Conservation (phyloP, 2,329 filamentous ascomycete genomes). For the Coleophoma eucalyptorum region DNA sequence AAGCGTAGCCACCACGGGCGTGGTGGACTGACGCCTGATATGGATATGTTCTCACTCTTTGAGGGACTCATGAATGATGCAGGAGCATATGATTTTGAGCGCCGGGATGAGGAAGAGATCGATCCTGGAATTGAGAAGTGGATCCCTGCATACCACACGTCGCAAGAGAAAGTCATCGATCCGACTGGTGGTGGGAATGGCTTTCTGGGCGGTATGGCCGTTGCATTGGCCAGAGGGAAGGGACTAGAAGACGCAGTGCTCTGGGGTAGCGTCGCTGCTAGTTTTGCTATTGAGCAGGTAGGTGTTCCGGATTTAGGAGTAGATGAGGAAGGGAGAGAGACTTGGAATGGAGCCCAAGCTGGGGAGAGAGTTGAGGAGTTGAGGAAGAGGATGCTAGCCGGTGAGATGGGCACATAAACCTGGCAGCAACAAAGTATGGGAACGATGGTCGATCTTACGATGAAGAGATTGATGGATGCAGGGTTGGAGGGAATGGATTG, state of each 20-base stretch:
- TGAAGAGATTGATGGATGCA: background rate
- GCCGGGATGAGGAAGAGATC: conserved; percentile 50
- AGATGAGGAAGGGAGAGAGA: conserved; percentile 44
- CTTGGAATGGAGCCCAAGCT: conserved; percentile 58
- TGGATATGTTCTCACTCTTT: conserved; percentile 60
- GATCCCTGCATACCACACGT: conserved; percentile 72
- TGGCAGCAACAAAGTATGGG: background rate
- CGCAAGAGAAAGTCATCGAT: conserved; percentile 63
- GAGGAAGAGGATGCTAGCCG: conserved; percentile 5
- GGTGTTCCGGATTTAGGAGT: conserved; percentile 64
- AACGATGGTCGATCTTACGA: background rate
- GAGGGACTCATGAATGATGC: conserved; percentile 54
- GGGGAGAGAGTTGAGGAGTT: conserved; percentile 50
- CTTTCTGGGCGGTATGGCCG: conserved; percentile 64
- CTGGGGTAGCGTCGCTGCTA: conserved; percentile 80
- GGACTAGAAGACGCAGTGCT: conserved; percentile 65
- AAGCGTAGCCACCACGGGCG: conserved; percentile 29
- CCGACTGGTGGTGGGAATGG: conserved; percentile 93
- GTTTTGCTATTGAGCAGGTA: conserved; percentile 92
- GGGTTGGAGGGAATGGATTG: background rate
- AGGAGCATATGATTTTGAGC: conserved; percentile 33
- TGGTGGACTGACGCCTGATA: conserved; percentile 54
- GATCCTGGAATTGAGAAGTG: conserved; percentile 57
- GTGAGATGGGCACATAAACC: too few species aligned
- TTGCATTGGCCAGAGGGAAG: conserved; percentile 56